Conservation (phyloP, 768 basidiomycete genomes). For the Boletus sp. region DNA sequence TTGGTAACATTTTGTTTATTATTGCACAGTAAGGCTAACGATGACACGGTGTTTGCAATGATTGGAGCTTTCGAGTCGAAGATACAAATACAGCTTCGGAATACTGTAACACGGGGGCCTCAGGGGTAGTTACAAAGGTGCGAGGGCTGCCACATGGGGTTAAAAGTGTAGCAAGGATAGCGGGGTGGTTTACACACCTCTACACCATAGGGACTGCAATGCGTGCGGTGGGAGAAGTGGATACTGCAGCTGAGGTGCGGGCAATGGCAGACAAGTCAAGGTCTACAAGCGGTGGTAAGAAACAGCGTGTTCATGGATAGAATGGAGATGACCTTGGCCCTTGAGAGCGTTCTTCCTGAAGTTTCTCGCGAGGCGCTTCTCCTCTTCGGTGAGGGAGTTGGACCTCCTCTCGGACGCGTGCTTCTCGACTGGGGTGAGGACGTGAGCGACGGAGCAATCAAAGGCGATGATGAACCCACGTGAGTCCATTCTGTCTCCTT, state of each 20-base stretch:
- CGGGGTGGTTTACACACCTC: slow-evolving; percentile 9
- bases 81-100: slow-evolving; percentile 21
- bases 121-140: neutral
- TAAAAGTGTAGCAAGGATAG: neutral
- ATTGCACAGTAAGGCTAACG: slow-evolving; percentile 2
- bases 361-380: slow-evolving; percentile 57
- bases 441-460: slow-evolving; percentile 8
- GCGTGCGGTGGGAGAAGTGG: slow-evolving; percentile 43
- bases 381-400: slow-evolving; percentile 56
- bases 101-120: slow-evolving; percentile 5
- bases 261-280: slow-evolving; percentile 78
- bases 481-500: slow-evolving; percentile 18
- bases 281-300: slow-evolving; percentile 13
- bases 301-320: neutral
- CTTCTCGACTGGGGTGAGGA: slow-evolving; percentile 16
- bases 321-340: slow-evolving; percentile 40
- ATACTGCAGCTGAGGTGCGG: slow-evolving; percentile 72
- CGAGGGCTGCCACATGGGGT: neutral
- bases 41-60: neutral
- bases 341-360: slow-evolving; percentile 76
- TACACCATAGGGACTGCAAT: slow-evolving; percentile 15
- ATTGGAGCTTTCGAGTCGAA: neutral
- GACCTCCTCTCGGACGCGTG: slow-evolving; percentile 36
- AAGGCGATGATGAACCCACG: slow-evolving; percentile 9
- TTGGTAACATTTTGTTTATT: slow-evolving; percentile 2